Evolutionary conservation across 1,284 basidiomycete species (phyloP).

Genomic region (Cryptococcus deneoformans): DNA sequence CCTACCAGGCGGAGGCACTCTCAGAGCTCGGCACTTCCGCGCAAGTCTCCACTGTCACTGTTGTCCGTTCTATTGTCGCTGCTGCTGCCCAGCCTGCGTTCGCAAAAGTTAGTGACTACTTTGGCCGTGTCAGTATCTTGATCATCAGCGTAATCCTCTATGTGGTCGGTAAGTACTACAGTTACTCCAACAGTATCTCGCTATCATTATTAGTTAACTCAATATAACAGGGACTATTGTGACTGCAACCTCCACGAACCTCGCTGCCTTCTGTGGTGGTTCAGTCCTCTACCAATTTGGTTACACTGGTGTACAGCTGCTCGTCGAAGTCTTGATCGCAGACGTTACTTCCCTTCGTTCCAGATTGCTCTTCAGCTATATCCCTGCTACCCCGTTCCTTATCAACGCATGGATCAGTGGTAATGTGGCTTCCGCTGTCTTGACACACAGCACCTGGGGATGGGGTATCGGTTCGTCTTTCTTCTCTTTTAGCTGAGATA

Average conservation of each 20-base stretch:
- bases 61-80: slow-evolving; percentile 38
- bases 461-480: slow-evolving; percentile 22
- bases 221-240: slow-evolving; percentile 39
- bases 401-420: slow-evolving; percentile 50
- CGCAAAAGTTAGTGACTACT: slow-evolving; percentile 46
- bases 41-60: slow-evolving; percentile 42
- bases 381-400: slow-evolving; percentile 50
- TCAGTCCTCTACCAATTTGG: slow-evolving; percentile 45
- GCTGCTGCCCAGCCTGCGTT: slow-evolving; percentile 39
- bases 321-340: slow-evolving; percentile 50
- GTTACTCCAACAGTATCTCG: background rate
- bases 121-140: slow-evolving; percentile 48
- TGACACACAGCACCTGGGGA: slow-evolving; percentile 45
- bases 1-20: slow-evolving; percentile 24
- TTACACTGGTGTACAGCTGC: slow-evolving; percentile 27
- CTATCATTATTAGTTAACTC: background rate
- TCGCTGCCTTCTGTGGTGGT: slow-evolving; percentile 46
- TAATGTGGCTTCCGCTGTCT: slow-evolving; percentile 38
- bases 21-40: slow-evolving; percentile 19
- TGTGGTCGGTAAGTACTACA: slow-evolving; percentile 27
- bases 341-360: slow-evolving; percentile 49
- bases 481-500: background rate
- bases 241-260: slow-evolving; percentile 37
- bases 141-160: slow-evolving; percentile 45
- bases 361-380: slow-evolving; percentile 50